Base-by-base conservation (phyloP, 176 grass and related monocot species). In the Elymus sibiricus region DNA sequence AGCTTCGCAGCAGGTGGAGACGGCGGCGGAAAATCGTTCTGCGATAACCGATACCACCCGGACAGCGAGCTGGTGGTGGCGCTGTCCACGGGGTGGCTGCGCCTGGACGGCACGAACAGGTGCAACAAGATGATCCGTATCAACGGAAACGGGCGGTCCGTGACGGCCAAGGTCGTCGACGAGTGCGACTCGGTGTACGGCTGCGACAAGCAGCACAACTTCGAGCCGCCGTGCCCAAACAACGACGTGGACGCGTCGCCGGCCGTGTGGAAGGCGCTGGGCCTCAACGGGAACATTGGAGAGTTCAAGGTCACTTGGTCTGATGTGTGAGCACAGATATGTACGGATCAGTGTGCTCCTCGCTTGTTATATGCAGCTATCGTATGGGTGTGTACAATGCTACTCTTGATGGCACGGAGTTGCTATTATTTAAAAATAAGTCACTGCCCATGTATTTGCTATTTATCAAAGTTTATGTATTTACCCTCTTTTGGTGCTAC, bases 81-180 rank as follows among this genome's bases (percentile, higher is more conserved):
- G 7, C 55, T 58, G 21, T 58, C 55, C 55, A 58, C 55, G 2
- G 55, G 55, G 0, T 58, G 55, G 55, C 21, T 58, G 7, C 55
- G 21, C 19, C 55, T 58, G 19, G 55, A 58, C 19, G 55, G 55
- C 19, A 58, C 17, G 2, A 7, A 22, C 7, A 58, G 55, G 8
- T 58, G 55, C 55, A 58, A 58, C 55, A 58, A 58, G 7, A 58
- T 22, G 55, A 58, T 58, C 55, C 55, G 55, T 4, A 58, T 58
- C 55, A 58, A 58, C 8, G 55, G 55, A 7, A 58, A 58, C 11
- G 82, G 85, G 5, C 83, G 69, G 34, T 85, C 91, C 4, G 91
- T 88, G 38, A 8, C 78, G 25, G 88, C 85, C 66, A 90, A 83
- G 89, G 88, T 90, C 9, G 85, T 93, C 4, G 91, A 90, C 31